Percentiles rank a stretch among this genome's conserved stretches.
Conservation (phyloP, 768 basidiomycete genomes). For the Suillus subaureus region DNA sequence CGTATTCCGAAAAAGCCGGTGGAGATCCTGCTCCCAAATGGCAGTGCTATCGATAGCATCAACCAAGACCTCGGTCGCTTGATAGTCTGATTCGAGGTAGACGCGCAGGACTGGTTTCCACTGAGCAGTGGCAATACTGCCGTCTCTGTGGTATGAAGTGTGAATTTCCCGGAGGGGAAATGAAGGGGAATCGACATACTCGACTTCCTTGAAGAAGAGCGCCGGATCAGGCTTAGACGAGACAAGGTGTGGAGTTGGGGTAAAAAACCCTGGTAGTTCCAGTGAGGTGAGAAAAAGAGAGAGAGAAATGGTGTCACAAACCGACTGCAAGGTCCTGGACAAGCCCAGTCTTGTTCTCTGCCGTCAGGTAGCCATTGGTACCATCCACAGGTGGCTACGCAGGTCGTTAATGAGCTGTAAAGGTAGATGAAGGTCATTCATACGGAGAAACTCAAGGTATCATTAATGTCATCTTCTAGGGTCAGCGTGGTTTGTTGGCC, state of each 20-base stretch:
- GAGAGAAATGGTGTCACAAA: background rate
- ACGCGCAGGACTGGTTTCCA: background rate
- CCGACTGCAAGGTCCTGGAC: background rate
- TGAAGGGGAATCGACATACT: background rate
- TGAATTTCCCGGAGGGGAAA: background rate
- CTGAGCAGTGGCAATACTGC: background rate
- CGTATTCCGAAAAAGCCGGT: background rate
- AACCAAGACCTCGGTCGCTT: background rate
- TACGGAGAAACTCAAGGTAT: background rate
- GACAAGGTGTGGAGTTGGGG: background rate
- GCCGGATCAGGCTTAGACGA: background rate
- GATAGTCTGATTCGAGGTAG: conserved; percentile 5
- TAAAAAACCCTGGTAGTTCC: background rate
- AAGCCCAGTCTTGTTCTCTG: background rate
- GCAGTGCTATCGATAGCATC: background rate
- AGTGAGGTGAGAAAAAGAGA: background rate
- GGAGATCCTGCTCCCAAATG: conserved; percentile 1
- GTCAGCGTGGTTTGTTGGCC: background rate
- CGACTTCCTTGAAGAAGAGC: conserved; percentile 7
- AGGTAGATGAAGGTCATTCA: background rate
- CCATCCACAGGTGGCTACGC: background rate
- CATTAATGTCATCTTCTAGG: background rate
- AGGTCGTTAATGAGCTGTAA: background rate
- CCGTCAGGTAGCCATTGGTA: background rate
- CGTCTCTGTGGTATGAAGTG: background rate